Evolutionary conservation across 305 asterid species (phyloP).

Genomic region (Fraxinus platypoda): DNA sequence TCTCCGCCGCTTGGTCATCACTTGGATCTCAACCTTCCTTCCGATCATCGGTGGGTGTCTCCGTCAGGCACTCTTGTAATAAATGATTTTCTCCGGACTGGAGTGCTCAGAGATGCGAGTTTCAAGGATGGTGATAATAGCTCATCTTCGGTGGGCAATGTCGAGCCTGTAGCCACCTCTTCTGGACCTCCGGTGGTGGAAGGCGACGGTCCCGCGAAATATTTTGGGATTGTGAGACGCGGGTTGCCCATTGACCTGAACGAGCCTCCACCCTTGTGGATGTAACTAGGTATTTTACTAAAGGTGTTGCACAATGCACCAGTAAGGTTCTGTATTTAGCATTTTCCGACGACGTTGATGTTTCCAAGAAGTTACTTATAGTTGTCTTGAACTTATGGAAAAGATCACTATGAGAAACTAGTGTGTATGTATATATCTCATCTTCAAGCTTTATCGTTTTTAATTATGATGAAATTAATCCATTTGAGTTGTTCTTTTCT

Average conservation of each 20-base stretch:
- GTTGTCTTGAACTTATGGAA: background rate
- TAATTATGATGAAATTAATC: background rate
- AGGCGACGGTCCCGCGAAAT: conserved; percentile 42
- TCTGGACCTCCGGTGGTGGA: conserved; percentile 33
- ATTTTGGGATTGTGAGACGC: conserved; percentile 60
- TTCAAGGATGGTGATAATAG: background rate
- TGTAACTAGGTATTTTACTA: conserved; percentile 30
- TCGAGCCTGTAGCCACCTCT: conserved; percentile 21
- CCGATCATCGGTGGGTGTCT: conserved; percentile 56
- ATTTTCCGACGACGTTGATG: background rate
- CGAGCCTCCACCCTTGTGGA: conserved; percentile 91
- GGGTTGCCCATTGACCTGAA: conserved; percentile 86
- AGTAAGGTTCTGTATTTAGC: conserved; percentile 10
- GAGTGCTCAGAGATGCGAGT: conserved; percentile 33
- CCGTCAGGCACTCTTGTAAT: conserved; percentile 51
- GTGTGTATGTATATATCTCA: conserved; percentile 24
- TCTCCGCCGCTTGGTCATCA: conserved; percentile 44
- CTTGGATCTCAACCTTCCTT: conserved; percentile 71
- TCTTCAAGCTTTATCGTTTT: conserved; percentile 4
- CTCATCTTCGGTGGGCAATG: conserved; percentile 13
- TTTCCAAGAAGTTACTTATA: background rate
- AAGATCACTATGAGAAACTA: conserved; percentile 10
- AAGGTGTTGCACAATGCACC: background rate
- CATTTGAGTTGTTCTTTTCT: background rate
- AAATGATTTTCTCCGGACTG: conserved; percentile 58